Conservation (phyloP, 768 basidiomycete species). For the Fistulinella prunicolor region DNA sequence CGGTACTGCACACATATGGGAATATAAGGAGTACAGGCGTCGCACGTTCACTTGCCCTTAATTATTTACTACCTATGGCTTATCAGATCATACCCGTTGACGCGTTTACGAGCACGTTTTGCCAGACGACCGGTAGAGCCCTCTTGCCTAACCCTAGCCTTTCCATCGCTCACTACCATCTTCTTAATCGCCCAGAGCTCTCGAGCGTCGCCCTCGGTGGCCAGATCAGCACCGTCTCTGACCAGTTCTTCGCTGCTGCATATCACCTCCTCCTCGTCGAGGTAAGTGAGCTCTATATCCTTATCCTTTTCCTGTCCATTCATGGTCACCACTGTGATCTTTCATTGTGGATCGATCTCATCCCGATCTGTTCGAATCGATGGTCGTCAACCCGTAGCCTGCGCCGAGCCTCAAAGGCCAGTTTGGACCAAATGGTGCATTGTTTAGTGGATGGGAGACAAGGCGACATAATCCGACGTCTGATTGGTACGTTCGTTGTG, state of each 20-base stretch:
- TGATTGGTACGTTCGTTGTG: constrained; percentile 70
- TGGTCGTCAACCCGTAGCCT: constrained; percentile 47
- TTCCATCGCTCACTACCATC: too few relatives aligned
- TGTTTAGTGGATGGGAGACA: constrained; percentile 94
- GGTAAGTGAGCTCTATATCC: constrained; percentile 42
- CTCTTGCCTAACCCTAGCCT: too few relatives aligned
- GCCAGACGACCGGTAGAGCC: constrained; percentile 48
- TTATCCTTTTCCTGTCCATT: not conserved
- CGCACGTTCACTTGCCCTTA: too few relatives aligned
- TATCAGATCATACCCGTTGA: constrained; percentile 44
- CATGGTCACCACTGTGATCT: not conserved
- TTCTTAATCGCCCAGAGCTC: constrained; percentile 54
- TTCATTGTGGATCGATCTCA: not conserved
- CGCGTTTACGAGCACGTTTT: constrained; percentile 46
- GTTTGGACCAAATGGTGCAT: constrained; percentile 92
- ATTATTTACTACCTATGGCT: constrained; percentile 35
- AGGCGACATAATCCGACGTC: constrained; percentile 82
- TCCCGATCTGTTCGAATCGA: not conserved
- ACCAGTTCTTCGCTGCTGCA: constrained; percentile 95
- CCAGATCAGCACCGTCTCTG: constrained; percentile 70
- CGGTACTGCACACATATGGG: too few relatives aligned
- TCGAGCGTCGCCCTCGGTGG: constrained; percentile 86
- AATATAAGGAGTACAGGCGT: too few relatives aligned
- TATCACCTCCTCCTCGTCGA: constrained; percentile 78
- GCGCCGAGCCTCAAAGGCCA: constrained; percentile 90